phyloP scores from a whole-genome alignment of 345 rosid genomes.

The Aegle marmelos region DNA sequence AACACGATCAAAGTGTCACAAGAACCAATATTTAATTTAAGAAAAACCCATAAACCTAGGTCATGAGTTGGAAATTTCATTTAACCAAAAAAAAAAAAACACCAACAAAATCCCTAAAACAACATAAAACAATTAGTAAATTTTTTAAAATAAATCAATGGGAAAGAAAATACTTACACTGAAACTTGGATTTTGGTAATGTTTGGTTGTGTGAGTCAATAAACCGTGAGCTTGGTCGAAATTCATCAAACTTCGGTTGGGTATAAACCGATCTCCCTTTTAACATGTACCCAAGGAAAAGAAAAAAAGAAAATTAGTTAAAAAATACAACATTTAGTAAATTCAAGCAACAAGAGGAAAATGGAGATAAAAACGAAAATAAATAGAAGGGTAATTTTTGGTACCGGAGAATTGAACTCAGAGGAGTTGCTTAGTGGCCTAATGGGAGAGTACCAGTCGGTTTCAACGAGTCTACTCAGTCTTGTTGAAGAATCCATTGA shows the following conservation, averaged over 20 bases:
- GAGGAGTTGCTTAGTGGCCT: conserved; percentile 37
- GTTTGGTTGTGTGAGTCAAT: conserved; percentile 32
- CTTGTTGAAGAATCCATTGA: conserved; percentile 32
- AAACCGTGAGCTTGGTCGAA: conserved; percentile 51
- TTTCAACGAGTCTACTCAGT: conserved; percentile 15
- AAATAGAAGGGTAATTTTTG: background rate
- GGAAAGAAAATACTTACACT: conserved; percentile 22
- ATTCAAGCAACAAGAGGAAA: background rate
- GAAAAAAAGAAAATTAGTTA: too few relatives aligned
- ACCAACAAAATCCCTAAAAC: background rate
- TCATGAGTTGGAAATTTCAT: background rate
- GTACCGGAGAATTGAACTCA: conserved; percentile 35
- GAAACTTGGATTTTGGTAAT: conserved; percentile 16
- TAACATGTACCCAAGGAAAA: background rate
- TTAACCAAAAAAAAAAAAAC: too few relatives aligned
- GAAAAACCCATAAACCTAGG: background rate
- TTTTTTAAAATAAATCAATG: background rate
- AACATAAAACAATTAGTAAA: too few relatives aligned
- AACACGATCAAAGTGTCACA: background rate
- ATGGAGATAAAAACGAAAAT: background rate
- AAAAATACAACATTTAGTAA: background rate
- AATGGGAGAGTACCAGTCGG: conserved; percentile 47
- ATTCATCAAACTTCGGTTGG: conserved; percentile 56
- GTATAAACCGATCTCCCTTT: conserved; percentile 51
- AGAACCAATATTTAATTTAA: background rate